phyloP scores from a whole-genome alignment of 169 alveolate genomes.

The Cyclospora cayetanensis region DNA sequence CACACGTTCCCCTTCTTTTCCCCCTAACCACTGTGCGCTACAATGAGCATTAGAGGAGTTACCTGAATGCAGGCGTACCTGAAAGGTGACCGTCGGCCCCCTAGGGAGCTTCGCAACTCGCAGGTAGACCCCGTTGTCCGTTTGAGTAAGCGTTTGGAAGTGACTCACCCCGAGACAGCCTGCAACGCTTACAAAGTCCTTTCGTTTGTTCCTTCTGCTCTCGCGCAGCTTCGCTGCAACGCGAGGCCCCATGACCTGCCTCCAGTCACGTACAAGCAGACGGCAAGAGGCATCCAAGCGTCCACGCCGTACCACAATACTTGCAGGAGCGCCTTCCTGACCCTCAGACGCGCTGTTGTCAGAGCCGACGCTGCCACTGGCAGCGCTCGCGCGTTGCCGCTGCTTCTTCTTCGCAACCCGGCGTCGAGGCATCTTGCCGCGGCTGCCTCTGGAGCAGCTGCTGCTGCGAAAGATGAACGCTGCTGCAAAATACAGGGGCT shows the following conservation, averaged over 20 bases:
- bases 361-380: not conserved
- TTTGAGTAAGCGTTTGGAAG: constrained; percentile 74
- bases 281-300: constrained; percentile 62
- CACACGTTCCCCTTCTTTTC: too few relatives aligned
- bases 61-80: not conserved
- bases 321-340: not conserved
- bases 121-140: constrained; percentile 73
- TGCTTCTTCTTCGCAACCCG: constrained; percentile 21
- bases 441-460: constrained; percentile 19
- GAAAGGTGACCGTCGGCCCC: constrained; percentile 77
- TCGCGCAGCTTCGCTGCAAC: constrained; percentile 73
- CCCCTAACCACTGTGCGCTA: not conserved
- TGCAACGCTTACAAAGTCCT: constrained; percentile 74
- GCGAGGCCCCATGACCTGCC: constrained; percentile 77
- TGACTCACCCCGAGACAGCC: constrained; percentile 76
- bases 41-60: too few relatives aligned
- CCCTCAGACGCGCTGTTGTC: not conserved
- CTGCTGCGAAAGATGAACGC: not conserved
- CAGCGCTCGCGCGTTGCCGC: constrained; percentile 29
- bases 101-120: constrained; percentile 74
- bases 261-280: constrained; percentile 74
- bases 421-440: not conserved
- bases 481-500: too few relatives aligned
- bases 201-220: constrained; percentile 59
- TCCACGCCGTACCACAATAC: constrained; percentile 74